phyloP scores from a whole-genome alignment of 495 filamentous ascomycete species.

The Aspergillus sclerotioniger region DNA sequence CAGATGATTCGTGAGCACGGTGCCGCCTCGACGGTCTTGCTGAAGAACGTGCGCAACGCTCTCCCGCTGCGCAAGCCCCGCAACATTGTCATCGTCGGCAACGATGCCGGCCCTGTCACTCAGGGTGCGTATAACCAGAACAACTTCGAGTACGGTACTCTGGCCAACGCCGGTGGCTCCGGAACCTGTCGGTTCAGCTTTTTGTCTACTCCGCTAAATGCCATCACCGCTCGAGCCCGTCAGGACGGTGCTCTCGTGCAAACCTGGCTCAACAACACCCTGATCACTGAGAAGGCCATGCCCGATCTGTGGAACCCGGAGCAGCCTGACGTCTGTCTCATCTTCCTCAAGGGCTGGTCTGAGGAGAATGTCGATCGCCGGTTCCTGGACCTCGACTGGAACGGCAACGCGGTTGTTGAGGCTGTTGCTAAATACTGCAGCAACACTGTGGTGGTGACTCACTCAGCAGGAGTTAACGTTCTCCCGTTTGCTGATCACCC shows the following conservation, averaged over 20 bases:
- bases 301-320: conserved; percentile 35
- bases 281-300: conserved; percentile 37
- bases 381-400: conserved; percentile 49
- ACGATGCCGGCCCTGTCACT: conserved; percentile 57
- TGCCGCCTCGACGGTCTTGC: conserved; percentile 56
- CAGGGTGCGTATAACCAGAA: conserved; percentile 42
- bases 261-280: conserved; percentile 38
- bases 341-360: conserved; percentile 56
- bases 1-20: conserved; percentile 55
- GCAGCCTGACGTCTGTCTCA: conserved; percentile 58
- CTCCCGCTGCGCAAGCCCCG: conserved; percentile 52
- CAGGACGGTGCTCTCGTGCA: conserved; percentile 44
- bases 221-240: conserved; percentile 56
- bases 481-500: conserved; percentile 59
- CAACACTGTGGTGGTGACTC: conserved; percentile 63
- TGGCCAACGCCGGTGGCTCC: conserved; percentile 58
- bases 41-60: conserved; percentile 58
- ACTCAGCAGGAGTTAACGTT: conserved; percentile 59
- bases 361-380: conserved; percentile 56
- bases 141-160: conserved; percentile 53
- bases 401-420: conserved; percentile 55
- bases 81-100: conserved; percentile 58
- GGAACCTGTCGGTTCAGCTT: conserved; percentile 53
- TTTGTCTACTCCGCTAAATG: conserved; percentile 56
- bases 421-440: conserved; percentile 54